Evolutionary conservation across 2,329 filamentous ascomycete species (phyloP).

Genomic region (Thielaviopsis musarum): DNA sequence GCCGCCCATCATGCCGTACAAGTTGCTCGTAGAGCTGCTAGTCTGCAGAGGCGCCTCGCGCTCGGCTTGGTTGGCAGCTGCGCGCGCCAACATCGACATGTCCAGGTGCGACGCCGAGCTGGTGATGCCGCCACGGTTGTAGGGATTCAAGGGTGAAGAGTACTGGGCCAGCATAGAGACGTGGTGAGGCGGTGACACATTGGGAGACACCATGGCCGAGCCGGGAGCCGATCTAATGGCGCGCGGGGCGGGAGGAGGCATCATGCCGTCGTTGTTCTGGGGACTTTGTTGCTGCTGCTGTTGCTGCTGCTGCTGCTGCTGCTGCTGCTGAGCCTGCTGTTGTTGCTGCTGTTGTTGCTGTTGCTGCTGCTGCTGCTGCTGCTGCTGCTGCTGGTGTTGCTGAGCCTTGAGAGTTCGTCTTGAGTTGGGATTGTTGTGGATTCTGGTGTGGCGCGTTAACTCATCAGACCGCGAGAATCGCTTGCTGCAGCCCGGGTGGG

Average conservation of each 20-base stretch:
- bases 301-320: no score
- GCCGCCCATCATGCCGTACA: constrained; percentile 21
- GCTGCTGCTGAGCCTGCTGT: constrained; percentile 96
- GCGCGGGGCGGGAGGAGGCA: constrained; percentile 55
- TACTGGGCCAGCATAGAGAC: constrained; percentile 51
- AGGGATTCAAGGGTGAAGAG: constrained; percentile 19
- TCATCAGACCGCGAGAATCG: constrained; percentile 95
- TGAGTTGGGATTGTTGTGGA: constrained; percentile 98
- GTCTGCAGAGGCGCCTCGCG: constrained; percentile 24
- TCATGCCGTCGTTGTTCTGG: constrained; percentile 42
- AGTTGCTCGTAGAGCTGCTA: constrained; percentile 20
- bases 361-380: constrained; percentile 45
- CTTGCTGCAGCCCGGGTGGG: constrained; percentile 90
- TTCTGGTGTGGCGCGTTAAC: constrained; percentile 87
- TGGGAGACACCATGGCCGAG: constrained; percentile 78
- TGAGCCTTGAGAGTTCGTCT: constrained; percentile 76
- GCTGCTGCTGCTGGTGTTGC: constrained; percentile 84
- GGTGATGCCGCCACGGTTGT: constrained; percentile 28
- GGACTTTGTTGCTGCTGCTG: constrained; percentile 32
- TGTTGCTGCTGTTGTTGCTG: constrained; percentile 69
- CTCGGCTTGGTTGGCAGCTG: constrained; percentile 40
- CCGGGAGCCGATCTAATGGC: constrained; percentile 77
- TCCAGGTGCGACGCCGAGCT: constrained; percentile 27
- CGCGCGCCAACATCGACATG: constrained; percentile 43
- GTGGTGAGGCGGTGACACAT: constrained; percentile 86